These are phyloP conservation scores for Cercospora sp. DNA, from an alignment of 2,329 filamentous ascomycete genomes.

Conservation along the genomic window DNA sequence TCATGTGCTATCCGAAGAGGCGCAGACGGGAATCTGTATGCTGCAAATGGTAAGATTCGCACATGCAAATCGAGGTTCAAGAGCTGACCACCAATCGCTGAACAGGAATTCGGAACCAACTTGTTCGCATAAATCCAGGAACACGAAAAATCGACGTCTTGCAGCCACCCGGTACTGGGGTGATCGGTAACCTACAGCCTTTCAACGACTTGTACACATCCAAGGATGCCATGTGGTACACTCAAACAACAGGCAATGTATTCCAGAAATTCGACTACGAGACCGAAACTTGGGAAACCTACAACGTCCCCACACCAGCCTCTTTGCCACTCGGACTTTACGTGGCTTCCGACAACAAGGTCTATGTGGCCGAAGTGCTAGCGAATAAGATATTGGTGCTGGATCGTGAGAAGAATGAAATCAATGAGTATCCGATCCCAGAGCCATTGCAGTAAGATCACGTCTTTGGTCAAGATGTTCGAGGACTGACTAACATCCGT, in stretches of 20 bases:
- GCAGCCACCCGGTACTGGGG: slow-evolving; percentile 25
- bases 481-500: background rate
- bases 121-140: slow-evolving; percentile 26
- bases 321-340: slow-evolving; percentile 25
- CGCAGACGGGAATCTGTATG: slow-evolving; percentile 29
- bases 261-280: slow-evolving; percentile 25
- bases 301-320: slow-evolving; percentile 24
- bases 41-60: slow-evolving; percentile 9
- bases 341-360: slow-evolving; percentile 20
- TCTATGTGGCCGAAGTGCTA: slow-evolving; percentile 25
- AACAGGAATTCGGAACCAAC: slow-evolving; percentile 31
- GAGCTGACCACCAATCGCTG: background rate
- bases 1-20: slow-evolving; percentile 20
- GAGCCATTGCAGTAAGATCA: slow-evolving; percentile 11
- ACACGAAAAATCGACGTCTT: slow-evolving; percentile 23
- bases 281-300: slow-evolving; percentile 23
- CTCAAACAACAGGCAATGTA: slow-evolving; percentile 28
- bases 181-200: slow-evolving; percentile 24
- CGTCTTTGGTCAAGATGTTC: no score
- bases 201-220: slow-evolving; percentile 31
- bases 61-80: no score
- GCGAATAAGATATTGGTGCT: slow-evolving; percentile 27
- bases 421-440: slow-evolving; percentile 23
- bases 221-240: slow-evolving; percentile 27
- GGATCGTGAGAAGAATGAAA: slow-evolving; percentile 17